Evolutionary conservation across 495 filamentous ascomycete species (phyloP), one percentile per base, ranked within the genome.

Genomic region (Chaetomium fimeti): DNA sequence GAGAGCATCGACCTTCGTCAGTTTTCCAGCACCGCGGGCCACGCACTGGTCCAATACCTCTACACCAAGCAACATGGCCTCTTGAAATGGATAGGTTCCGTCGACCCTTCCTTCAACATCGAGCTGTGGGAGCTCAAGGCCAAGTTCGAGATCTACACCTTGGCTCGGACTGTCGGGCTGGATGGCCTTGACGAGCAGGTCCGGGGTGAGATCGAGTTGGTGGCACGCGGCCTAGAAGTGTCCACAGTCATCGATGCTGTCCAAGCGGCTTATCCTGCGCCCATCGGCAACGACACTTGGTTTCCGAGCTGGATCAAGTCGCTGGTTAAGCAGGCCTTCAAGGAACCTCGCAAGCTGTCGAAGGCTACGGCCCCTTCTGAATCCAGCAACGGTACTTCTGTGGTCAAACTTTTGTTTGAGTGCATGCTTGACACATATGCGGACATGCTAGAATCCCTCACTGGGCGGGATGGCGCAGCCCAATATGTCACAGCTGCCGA

Each of bases 31-130:
- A 54, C 53, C 16, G 64, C 55, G n/a, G 70, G 71, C 38, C 74
- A 77, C 28, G 69, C 74, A 16, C 18, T 77, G 22, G 66, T 74
- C 7, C 53, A 73, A 13, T 73, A 69, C 32, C 57, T 77, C n/a
- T 73, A 69, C 52, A 69, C 66, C 0, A 61, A 63, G 12, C 32
- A 9, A 0, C 58, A 63, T 25, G 40, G 52, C 0, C 16, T 48
- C 1, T 52, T 61, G 8, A 36, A 32, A n/a, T 45, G 52, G 54
- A 47, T 47, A 0, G 29, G 64, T 0, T 16, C 38, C 9, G n/a
- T 15, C 52, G 3, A 38, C 13, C n/a, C 29, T 7, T 24, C 40
- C 9, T 7, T 15, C 8, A 8, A 47, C 16, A 24, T 24, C 25
- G 29, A 24, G 1, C 5, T 48, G 0, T 32, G 18, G 20, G 24